Base-by-base conservation (phyloP, 768 basidiomycete genomes). In the Boletus vermiculosoides region DNA sequence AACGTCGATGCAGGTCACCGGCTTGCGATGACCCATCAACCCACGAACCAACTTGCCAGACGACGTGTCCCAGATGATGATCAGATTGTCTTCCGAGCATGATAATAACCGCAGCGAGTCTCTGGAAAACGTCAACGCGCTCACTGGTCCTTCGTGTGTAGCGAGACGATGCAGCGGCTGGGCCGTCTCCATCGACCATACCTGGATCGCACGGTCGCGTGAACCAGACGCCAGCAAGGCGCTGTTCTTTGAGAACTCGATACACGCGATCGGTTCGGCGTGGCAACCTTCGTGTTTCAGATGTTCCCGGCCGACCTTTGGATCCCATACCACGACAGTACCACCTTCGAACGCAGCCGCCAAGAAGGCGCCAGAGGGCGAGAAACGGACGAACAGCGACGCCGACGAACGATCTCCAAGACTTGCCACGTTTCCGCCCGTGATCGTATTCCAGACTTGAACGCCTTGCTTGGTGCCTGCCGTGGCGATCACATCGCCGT, bases 41-140 rank as follows among this genome's bases (percentile, higher is more conserved):
- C 56, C 57, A 3, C 54, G 57, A n/a, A 62, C 40, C 15, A 59
- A 3, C 44, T 56, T 61, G 23, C 64, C 67, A 0, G 31, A 55
- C 6, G 47, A 44, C 55, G 56, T 44, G 36, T 70, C 60, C 70
- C 71, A 71, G 20, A 66, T 28, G 13, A 66, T 61, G 36, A 68
- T 22, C 7, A 61, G 41, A 5, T 65, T 60, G 36, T 72, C 67
- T 37, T 61, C 58, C 2, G 63, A 63, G 16, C 70, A 66, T 2
- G 71, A 73, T 31, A 62, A 56, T 15, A 72, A 37, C 9, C 40
- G 18, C 1, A 28, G 40, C 0, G 66, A 65, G 37, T 69, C 60
- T 13, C 44, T 53, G 1, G 68, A 66, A 50, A 71, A 72, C 1
- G 34, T 60, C 40, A 72, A 46, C 7, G 58, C 45, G 4, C 33